Base-by-base conservation (phyloP, 495 filamentous ascomycete species). In the Glarea lozoyensis region DNA sequence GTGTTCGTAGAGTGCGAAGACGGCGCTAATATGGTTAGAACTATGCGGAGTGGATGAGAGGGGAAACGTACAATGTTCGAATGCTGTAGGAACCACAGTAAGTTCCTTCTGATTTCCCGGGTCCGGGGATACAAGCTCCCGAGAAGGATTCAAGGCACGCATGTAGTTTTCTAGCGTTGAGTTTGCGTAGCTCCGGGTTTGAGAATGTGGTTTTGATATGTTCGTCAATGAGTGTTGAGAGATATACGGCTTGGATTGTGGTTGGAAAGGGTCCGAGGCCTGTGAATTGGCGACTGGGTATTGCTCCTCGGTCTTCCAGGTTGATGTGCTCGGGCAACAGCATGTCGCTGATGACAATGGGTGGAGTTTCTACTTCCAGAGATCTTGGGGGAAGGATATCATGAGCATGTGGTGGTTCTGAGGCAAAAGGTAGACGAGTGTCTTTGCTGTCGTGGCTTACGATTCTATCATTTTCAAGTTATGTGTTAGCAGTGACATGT, bases 11-110 rank as follows among this genome's bases (percentile, higher is more conserved):
- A 48, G 38, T 20, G 11, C n/a, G 2, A 42, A 37, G 10, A 33
- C 19, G 10, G 20, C 18, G 22, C 45, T 48, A n/a, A 15, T 2
- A 11, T n/a, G 24, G 30, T 46, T 35, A 46, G 37, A 15, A 21
- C 0, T 10, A 16, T 15, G 15, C 17, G 2, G 25, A 1, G 24
- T 30, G 7, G 7, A 29, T 12, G 13, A 40, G 1, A 5, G 29
- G 0, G 37, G 9, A 24, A 4, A 20, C 37, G 33, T 19, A 52
- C 48, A 19, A 21, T 2, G 24, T 36, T 5, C 39, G 40, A 11
- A 48, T 38, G 9, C 32, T 40, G 31, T 31, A 52, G 11, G 44
- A 24, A 16, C 49, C 49, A 36, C 49, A 52, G 32, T 45, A 52
- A 2, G 1, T 2, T 13, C 44, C 49, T 13, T n/a, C 10, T 3